phyloP scores from a whole-genome alignment of 257 asterid genomes.

The Handroanthus guayacan region DNA sequence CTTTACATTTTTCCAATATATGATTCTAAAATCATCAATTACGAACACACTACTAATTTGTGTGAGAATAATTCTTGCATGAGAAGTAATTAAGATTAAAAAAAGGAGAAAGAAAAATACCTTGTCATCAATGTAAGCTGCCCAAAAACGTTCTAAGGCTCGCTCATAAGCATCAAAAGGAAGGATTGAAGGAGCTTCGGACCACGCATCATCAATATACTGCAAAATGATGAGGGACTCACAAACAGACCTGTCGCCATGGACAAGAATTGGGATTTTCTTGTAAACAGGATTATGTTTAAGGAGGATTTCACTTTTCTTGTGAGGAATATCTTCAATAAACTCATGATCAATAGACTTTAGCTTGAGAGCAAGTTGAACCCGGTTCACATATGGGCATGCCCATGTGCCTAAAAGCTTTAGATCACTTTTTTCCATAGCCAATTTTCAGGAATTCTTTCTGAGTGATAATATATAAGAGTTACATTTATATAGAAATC shows the following conservation, averaged over 20 bases:
- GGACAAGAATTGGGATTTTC: conserved; percentile 50
- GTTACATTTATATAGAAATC: too few relatives aligned
- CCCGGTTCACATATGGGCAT: conserved; percentile 42
- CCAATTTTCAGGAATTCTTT: not conserved
- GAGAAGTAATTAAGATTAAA: too few relatives aligned
- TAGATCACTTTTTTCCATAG: conserved; percentile 38
- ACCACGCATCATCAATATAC: conserved; percentile 45
- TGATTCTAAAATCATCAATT: too few relatives aligned
- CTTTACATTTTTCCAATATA: too few relatives aligned
- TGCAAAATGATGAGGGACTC: conserved; percentile 49
- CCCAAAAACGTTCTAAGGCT: conserved; percentile 56
- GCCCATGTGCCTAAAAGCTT: conserved; percentile 43
- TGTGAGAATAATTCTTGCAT: not conserved
- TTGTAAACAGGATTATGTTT: conserved; percentile 46
- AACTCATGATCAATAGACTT: conserved; percentile 48
- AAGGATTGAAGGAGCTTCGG: conserved; percentile 42
- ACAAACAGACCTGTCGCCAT: conserved; percentile 41
- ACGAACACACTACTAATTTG: not conserved
- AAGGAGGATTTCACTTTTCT: conserved; percentile 42
- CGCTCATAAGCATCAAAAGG: conserved; percentile 49
- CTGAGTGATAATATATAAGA: too few relatives aligned
- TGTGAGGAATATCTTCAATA: conserved; percentile 11
- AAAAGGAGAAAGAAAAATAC: not conserved
- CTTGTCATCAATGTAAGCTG: conserved; percentile 48
- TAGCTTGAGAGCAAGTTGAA: conserved; percentile 42